Evolutionary conservation across 768 basidiomycete genomes (phyloP).

Genomic region (Solioccasus polychromus): DNA sequence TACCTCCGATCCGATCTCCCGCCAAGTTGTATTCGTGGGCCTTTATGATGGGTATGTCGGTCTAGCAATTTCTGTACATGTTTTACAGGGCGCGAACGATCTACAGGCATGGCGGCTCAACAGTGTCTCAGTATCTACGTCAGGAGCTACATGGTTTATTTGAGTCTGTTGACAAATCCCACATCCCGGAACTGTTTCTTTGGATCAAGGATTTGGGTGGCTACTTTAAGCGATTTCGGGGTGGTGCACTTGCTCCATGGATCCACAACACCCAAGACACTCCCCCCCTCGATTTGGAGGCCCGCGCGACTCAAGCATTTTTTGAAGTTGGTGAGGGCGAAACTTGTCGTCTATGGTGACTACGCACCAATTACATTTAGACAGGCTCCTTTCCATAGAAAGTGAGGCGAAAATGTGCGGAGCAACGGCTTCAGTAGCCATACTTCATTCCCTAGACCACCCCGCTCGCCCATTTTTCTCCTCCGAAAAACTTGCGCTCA

Average conservation of each 20-base stretch:
- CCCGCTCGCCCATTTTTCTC: constrained; percentile 83
- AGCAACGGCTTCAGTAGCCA: constrained; percentile 85
- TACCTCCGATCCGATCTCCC: constrained; percentile 53
- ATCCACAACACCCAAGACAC: constrained; percentile 30
- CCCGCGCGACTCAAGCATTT: constrained; percentile 83
- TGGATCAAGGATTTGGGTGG: constrained; percentile 83
- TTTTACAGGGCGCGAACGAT: constrained; percentile 3
- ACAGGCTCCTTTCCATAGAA: constrained; percentile 68
- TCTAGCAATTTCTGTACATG: not conserved
- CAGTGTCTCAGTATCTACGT: constrained; percentile 80
- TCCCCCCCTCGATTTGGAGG: constrained; percentile 67
- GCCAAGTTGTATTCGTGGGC: constrained; percentile 82
- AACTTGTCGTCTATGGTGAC: constrained; percentile 1
- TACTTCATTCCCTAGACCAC: constrained; percentile 86
- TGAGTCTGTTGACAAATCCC: constrained; percentile 68
- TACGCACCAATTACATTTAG: constrained; percentile 34
- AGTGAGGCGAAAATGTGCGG: constrained; percentile 74
- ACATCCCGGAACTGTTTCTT: constrained; percentile 70
- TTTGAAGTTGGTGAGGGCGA: constrained; percentile 60
- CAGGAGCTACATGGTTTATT: constrained; percentile 85
- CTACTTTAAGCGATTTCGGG: constrained; percentile 87
- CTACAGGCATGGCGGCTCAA: constrained; percentile 88
- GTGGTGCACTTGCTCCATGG: constrained; percentile 78
- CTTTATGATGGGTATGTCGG: constrained; percentile 84
- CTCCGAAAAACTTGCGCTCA: constrained; percentile 70